These are phyloP conservation scores for Verbena officinalis DNA, from an alignment of 257 asterid species.

Conservation along the genomic window DNA sequence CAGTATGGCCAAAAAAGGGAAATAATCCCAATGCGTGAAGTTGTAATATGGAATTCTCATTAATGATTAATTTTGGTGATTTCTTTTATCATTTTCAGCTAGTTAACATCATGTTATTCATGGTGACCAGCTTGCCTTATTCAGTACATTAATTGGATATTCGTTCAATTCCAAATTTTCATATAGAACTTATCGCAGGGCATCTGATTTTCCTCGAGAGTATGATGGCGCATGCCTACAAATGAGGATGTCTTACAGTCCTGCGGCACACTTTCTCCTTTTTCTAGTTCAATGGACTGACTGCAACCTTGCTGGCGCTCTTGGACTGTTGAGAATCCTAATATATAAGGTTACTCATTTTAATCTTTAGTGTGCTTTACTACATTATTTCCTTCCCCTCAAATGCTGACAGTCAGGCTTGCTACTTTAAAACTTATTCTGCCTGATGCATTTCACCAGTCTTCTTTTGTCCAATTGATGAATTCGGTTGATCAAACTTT, in stretches of 20 bases:
- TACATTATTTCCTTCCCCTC: not conserved
- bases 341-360: conserved; percentile 70
- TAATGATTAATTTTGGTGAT: conserved; percentile 9
- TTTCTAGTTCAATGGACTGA: conserved; percentile 96
- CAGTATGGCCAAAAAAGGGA: not conserved
- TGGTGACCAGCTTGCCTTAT: not conserved
- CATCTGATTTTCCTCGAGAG: conserved; percentile 84
- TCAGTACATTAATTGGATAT: not conserved
- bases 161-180: conserved; percentile 8
- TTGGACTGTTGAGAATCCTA: conserved; percentile 83
- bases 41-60: conserved; percentile 10
- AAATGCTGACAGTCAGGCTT: not conserved
- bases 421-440: conserved; percentile 4
- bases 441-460: conserved; percentile 9
- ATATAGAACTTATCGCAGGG: conserved; percentile 49
- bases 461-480: conserved; percentile 12
- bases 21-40: not conserved
- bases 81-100: conserved; percentile 2
- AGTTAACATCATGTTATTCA: not conserved
- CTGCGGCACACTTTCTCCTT: conserved; percentile 89
- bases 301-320: conserved; percentile 94
- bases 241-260: conserved; percentile 95
- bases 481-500: not conserved
- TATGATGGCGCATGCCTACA: conserved; percentile 94
- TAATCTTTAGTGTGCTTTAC: not conserved